Conservation (phyloP, 345 rosid species). For the Cardamine occulta region DNA sequence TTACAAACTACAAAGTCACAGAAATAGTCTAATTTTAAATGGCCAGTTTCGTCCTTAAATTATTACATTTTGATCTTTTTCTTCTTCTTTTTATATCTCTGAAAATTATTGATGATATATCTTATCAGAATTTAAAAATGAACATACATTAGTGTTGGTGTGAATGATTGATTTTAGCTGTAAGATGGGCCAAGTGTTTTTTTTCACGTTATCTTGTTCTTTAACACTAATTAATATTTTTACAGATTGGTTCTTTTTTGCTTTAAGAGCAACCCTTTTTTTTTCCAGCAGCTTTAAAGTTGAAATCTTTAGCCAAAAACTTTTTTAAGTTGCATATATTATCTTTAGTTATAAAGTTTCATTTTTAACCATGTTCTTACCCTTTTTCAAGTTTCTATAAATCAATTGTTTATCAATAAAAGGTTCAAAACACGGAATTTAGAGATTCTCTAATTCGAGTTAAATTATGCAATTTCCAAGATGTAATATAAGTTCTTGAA, state of each 20-base stretch:
- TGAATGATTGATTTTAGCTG: slow-evolving; percentile 29
- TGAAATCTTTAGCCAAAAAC: slow-evolving; percentile 5
- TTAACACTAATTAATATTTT: slow-evolving; percentile 1
- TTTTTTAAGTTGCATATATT: not conserved
- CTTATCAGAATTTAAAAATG: not conserved
- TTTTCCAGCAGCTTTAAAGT: not conserved
- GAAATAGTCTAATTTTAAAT: not conserved
- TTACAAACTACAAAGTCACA: too few relatives aligned
- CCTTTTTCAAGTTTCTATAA: slow-evolving; percentile 24
- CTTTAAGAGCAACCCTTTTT: slow-evolving; percentile 10
- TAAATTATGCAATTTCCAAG: slow-evolving; percentile 3
- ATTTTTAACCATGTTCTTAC: not conserved
- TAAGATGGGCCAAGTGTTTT: slow-evolving; percentile 9
- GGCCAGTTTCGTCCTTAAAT: slow-evolving; percentile 1
- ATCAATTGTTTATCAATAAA: slow-evolving; percentile 11
- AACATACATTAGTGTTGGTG: not conserved
- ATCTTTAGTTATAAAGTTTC: slow-evolving; percentile 20
- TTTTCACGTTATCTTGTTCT: not conserved
- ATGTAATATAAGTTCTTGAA: slow-evolving; percentile 17
- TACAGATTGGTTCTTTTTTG: slow-evolving; percentile 33
- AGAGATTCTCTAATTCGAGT: slow-evolving; percentile 28
- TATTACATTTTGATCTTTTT: not conserved
- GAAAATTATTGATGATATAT: not conserved
- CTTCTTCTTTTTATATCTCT: not conserved
- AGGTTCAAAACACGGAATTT: slow-evolving; percentile 32